Base-by-base conservation (phyloP, 345 rosid genomes). In the Citropsis articulata region DNA sequence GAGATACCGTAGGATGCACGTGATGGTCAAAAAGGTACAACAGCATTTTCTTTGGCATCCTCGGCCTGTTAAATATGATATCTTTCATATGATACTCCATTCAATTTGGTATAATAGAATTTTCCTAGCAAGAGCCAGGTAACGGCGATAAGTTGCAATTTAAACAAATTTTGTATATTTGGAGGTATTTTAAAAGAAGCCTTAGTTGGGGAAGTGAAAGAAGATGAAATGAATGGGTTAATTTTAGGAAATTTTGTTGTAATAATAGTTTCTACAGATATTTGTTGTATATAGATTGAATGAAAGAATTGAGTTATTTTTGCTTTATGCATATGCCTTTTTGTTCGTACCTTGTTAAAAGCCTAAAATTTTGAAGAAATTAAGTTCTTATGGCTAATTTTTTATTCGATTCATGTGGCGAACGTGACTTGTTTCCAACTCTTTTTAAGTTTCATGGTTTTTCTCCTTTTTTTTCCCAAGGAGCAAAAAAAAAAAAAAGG, bases 11-110 rank as follows among this genome's bases (percentile, higher is more conserved):
- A 75, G 74, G 82, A 89, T 93, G 98, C 98, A 93, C 83, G 82
- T 83, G 93, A 87, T 90, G 72, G 96, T 93, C 19, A 92, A 87
- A 85, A 92, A 79, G 86, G 97, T 91, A 31, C 97, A 95, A 45
- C 91, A 90, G 82, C 98, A 95, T 92, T 95, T 95, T 77, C 96
- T 95, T 71, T 95, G 99, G 98, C 97, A 93, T 85, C 67, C 86
- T 38, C 90, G 70, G 72, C 96, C 99, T 0, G 91, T 85, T 62
- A 95, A 86, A 78, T 95, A 91, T 65, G 98, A 92, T 61, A 77
- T 93, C 45, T 95, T 95, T 85, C 94, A 95, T 81, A 95, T 95
- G 98, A 93, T 95, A 77, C 96, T 95, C 60, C 97, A 95, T 77
- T 91, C 98, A 25, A 81, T 92, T 69, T 95, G 99, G 99, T 92